Base-by-base conservation (phyloP, 2,329 filamentous ascomycete genomes). In the Xylariaceae sp. region DNA sequence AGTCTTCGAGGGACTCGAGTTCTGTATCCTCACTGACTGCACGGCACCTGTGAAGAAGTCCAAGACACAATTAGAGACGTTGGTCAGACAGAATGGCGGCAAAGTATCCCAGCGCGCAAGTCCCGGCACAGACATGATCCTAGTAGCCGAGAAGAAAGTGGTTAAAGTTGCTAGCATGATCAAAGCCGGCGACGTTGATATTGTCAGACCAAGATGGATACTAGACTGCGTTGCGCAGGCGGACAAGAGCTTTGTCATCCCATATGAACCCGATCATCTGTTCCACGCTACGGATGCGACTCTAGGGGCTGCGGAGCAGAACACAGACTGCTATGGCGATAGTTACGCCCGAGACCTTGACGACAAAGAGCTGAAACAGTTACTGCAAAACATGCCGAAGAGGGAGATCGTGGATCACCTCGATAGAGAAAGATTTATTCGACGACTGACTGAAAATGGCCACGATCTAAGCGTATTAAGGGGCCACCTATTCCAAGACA, bases 31-130 rank as follows among this genome's bases (percentile, higher is more conserved):
- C 65, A 92, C 88, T 1, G 91, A 95, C 47, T 84, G 87, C 28
- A 66, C 78, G 1, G 76, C 80, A 40, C 89, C 90, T 0, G 72
- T 76, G 19, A 94, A 89, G 70, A 90, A 84, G 67, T 80, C 80
- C 6, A 97, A 96, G 69, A 75, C 80, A 0, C 86, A 95, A 57
- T 74, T 99, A 1, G 92, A 97, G 69, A 76, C 82, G 9, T 70
- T 96, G 1, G 81, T 97, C 62, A 96, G 94, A 69, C 81, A 85
- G 5, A 84, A 97, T 55, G 93, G 93, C 3, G 94, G 91, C 6
- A 82, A 73, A 10, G 78, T 97, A 31, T 87, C 87, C 7, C 91
- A 97, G 66, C 86, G 85, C 11, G 81, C 90, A 6, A 80, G 76
- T 5, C 79, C 82, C 1, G 78, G 75, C 3, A 73, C 81, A 1